phyloP scores from a whole-genome alignment of 345 rosid species.

The Syzygium oleosum region DNA sequence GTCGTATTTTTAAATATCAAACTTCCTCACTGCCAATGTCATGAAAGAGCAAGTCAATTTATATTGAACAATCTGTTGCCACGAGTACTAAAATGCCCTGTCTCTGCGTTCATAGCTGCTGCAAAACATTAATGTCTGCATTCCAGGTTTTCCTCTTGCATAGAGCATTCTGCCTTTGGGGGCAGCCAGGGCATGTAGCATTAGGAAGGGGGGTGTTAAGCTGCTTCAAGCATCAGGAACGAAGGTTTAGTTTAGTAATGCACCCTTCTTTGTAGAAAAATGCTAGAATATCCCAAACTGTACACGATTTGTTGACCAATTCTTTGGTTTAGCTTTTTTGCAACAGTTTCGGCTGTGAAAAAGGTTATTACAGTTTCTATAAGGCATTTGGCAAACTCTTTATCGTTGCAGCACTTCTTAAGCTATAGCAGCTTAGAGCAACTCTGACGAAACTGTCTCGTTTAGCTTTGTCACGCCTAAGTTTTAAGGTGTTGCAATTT shows the following conservation, averaged over 20 bases:
- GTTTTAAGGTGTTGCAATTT: not conserved
- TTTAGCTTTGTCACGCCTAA: not conserved
- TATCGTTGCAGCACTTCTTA: not conserved
- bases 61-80: not conserved
- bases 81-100: not conserved
- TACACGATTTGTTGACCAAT: not conserved
- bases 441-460: not conserved
- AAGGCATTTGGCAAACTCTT: not conserved
- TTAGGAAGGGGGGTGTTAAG: not conserved
- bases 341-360: not conserved
- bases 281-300: not conserved
- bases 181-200: not conserved
- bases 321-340: not conserved
- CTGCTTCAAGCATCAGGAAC: not conserved
- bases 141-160: not conserved
- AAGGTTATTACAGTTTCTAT: not conserved
- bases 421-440: not conserved
- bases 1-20: not conserved
- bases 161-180: not conserved
- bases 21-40: not conserved
- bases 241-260: not conserved
- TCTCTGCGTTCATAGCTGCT: not conserved
- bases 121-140: not conserved
- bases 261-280: not conserved
- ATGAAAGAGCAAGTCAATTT: not conserved